These are phyloP conservation scores for Mycena kentingensis DNA, from an alignment of 768 basidiomycete genomes.

Conservation along the genomic window DNA sequence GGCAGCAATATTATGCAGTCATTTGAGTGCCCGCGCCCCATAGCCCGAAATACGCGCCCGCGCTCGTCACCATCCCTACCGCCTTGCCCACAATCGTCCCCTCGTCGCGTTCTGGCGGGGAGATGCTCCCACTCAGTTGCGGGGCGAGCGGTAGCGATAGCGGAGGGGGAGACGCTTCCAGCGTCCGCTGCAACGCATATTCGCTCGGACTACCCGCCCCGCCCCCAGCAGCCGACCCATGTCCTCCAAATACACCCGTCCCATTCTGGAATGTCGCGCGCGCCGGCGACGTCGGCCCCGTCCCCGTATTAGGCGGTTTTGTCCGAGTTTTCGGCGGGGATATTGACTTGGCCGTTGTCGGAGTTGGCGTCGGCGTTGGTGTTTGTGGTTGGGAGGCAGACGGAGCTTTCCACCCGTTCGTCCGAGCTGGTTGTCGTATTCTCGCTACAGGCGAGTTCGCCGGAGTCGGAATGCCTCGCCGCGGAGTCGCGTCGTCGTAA, in stretches of 20 bases:
- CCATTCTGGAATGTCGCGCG: slow-evolving; percentile 16
- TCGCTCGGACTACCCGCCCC: slow-evolving; percentile 1
- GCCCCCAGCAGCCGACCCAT: not conserved
- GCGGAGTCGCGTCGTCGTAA: not conserved
- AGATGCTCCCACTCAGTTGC: too few relatives aligned
- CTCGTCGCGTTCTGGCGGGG: slow-evolving; percentile 19
- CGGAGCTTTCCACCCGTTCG: too few relatives aligned
- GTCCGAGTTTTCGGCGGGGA: not conserved
- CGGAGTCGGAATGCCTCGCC: not conserved
- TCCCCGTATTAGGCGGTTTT: not conserved
- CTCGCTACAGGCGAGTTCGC: not conserved
- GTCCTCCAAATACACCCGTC: not conserved
- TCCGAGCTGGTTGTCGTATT: not conserved
- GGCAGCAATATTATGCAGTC: too few relatives aligned
- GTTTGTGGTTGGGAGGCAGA: not conserved
- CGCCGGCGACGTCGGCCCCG: slow-evolving; percentile 14
- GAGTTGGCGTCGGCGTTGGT: not conserved
- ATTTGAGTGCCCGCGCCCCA: too few relatives aligned
- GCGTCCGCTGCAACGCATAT: slow-evolving; percentile 18
- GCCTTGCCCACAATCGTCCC: slow-evolving; percentile 51
- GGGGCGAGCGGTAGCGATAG: not conserved
- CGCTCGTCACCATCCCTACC: slow-evolving; percentile 78
- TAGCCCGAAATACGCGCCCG: slow-evolving; percentile 72
- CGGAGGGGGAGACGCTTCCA: not conserved
- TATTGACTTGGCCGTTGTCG: slow-evolving; percentile 10